A percentile compares a stretch with the other conserved stretches of the same genome.
phyloP scores from a whole-genome alignment of 1,284 basidiomycete species.

The Pterula multifida region DNA sequence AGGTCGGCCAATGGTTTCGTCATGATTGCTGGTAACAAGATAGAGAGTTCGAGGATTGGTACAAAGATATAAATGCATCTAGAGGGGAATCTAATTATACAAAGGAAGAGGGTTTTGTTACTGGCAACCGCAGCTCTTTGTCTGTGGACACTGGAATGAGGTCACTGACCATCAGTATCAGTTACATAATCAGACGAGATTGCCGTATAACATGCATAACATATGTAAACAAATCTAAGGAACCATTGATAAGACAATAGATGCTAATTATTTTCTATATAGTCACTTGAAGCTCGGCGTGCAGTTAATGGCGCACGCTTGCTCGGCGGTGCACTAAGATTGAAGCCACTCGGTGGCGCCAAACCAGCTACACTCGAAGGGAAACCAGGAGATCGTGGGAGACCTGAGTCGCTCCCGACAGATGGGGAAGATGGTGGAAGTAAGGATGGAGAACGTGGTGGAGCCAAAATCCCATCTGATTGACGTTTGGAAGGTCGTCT shows the following conservation, averaged over 20 bases:
- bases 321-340: background rate
- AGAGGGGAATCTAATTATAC: background rate
- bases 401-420: background rate
- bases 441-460: background rate
- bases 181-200: background rate
- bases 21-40: slow-evolving; percentile 57
- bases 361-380: background rate
- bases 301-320: background rate
- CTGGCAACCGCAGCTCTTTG: no score
- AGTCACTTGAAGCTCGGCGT: background rate
- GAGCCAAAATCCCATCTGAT: background rate
- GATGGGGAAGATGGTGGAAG: background rate
- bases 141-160: no score
- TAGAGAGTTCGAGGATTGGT: slow-evolving; percentile 56
- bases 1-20: slow-evolving; percentile 47
- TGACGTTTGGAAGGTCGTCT: slow-evolving; percentile 1
- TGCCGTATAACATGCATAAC: no score
- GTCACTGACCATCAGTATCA: no score
- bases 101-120: background rate
- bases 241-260: no score
- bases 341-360: background rate
- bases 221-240: no score
- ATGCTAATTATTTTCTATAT: background rate
- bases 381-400: background rate
- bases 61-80: slow-evolving; percentile 61